Conservation (phyloP, 805 yeast species). For the Hanseniaspora guilliermondii region DNA sequence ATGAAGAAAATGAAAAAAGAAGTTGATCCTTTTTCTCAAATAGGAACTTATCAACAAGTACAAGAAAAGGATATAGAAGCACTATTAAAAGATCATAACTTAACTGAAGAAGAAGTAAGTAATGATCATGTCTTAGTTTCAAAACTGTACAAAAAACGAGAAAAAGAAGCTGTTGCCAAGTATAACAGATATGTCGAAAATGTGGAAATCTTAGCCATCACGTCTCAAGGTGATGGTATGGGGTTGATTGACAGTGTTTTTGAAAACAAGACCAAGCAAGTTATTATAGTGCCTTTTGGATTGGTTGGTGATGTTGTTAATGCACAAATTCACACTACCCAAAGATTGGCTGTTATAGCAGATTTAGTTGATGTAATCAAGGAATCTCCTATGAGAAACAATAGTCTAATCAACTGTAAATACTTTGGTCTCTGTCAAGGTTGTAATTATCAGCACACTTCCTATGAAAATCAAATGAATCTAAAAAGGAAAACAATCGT, state of each 20-base stretch:
- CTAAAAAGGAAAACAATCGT: constrained; percentile 62
- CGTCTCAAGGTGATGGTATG: constrained; percentile 82
- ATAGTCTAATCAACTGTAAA: constrained; percentile 48
- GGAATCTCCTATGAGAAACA: constrained; percentile 37
- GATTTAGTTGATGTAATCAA: constrained; percentile 49
- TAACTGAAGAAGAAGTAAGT: constrained; percentile 36
- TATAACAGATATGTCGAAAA: constrained; percentile 49
- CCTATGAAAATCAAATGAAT: constrained; percentile 58
- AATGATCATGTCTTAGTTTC: constrained; percentile 56
- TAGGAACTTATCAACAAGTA: constrained; percentile 33
- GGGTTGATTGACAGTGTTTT: constrained; percentile 57
- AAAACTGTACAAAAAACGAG: constrained; percentile 34
- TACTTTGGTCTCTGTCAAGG: constrained; percentile 93
- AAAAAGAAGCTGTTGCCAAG: constrained; percentile 28
- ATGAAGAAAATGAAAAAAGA: constrained; percentile 31
- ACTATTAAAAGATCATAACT: constrained; percentile 33
- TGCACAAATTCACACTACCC: constrained; percentile 64
- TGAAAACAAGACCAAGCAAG: constrained; percentile 34
- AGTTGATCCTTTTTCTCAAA: constrained; percentile 71
- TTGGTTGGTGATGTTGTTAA: constrained; percentile 72
- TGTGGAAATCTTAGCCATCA: constrained; percentile 44
- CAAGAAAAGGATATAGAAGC: constrained; percentile 60
- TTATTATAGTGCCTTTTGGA: constrained; percentile 75
- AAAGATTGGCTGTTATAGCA: constrained; percentile 59
- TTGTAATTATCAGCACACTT: constrained; percentile 77